Evolutionary conservation across 108 stramenopile genomes (phyloP).

Genomic region (Cyclotella cryptica): DNA sequence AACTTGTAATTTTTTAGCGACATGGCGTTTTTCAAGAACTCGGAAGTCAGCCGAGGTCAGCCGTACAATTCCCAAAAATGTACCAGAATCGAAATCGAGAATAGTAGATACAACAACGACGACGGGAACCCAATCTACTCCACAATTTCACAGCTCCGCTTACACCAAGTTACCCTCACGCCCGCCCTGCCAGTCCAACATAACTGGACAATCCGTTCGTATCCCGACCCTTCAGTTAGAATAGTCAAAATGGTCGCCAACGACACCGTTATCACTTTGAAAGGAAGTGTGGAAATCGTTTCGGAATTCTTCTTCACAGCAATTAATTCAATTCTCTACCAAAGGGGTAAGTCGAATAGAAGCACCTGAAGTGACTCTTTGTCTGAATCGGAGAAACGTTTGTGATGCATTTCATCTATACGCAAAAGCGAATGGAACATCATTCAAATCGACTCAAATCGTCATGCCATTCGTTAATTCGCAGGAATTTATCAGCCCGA

Average conservation of each 20-base stretch:
- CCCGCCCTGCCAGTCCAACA: too few relatives aligned
- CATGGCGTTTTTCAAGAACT: too few relatives aligned
- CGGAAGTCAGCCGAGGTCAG: too few relatives aligned
- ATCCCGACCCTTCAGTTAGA: neutral
- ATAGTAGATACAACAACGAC: too few relatives aligned
- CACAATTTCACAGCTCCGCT: too few relatives aligned
- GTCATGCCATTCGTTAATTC: neutral
- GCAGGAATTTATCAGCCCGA: constrained; percentile 98
- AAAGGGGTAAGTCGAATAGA: constrained; percentile 67
- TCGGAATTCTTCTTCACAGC: constrained; percentile 98
- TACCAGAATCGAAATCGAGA: too few relatives aligned
- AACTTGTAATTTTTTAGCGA: too few relatives aligned
- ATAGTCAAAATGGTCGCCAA: constrained; percentile 42
- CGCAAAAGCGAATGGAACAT: neutral
- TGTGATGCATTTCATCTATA: too few relatives aligned
- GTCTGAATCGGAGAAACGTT: neutral
- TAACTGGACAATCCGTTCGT: neutral
- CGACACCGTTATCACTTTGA: constrained; percentile 92
- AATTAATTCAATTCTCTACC: constrained; percentile 99
- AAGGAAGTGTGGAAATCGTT: constrained; percentile 96
- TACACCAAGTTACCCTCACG: too few relatives aligned
- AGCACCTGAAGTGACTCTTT: constrained; percentile 1
- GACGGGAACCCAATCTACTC: too few relatives aligned
- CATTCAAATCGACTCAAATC: neutral
- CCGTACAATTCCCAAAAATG: too few relatives aligned